Evolutionary conservation across 2,329 filamentous ascomycete genomes (phyloP), one percentile per base, ranked within the genome.

Genomic region (Dactylonectria macrodidyma): DNA sequence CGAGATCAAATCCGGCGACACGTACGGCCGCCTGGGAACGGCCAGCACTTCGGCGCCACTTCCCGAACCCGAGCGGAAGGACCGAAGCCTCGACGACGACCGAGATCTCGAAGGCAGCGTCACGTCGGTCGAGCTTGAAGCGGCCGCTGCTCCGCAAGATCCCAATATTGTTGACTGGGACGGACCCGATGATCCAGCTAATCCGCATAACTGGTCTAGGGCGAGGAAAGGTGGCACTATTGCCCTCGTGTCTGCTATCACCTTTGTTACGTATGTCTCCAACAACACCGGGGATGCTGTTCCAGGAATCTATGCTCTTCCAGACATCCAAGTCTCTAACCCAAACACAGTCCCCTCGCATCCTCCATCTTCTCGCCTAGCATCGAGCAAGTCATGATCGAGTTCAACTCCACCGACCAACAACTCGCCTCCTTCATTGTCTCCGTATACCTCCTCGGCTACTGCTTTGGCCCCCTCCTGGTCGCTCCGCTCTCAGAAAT

Each of bases 181-280:
- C 69, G 84, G 86, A 0, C 84, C 85, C 0, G 78, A 88, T 62
- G 89, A 90, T 64, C 85, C 85, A 0, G 78, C 83, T 34, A 89
- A 91, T 63, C 89, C 90, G 0, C 78, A 86, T 69, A 92, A 92
- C 76, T 92, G 89, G 89, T 71, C 83, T 3, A 62, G 64, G 6
- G 61, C 54, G 19, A 74, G 72, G 44, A 84, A 83, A 67, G 75
- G 76, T 58, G 54, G 78, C 9, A 79, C 79, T 14, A 75, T 84
- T 1, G 72, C 73, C 2, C 73, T 82, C 14, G 71, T 84, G 5
- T 81, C 81, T 2, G 73, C 78, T 30, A 78, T 84, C 19, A 82
- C 82, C 2, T 76, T 85, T 34, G 75, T 84, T 65, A 82, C 80
- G 76, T 44, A 44, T 44, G 41, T 44, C 14, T 44, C 41, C 41